Percentiles rank a stretch among this genome's conserved stretches.
Evolutionary conservation across 805 yeast genomes (phyloP).

Genomic region (Yarrowia phangngaensis): DNA sequence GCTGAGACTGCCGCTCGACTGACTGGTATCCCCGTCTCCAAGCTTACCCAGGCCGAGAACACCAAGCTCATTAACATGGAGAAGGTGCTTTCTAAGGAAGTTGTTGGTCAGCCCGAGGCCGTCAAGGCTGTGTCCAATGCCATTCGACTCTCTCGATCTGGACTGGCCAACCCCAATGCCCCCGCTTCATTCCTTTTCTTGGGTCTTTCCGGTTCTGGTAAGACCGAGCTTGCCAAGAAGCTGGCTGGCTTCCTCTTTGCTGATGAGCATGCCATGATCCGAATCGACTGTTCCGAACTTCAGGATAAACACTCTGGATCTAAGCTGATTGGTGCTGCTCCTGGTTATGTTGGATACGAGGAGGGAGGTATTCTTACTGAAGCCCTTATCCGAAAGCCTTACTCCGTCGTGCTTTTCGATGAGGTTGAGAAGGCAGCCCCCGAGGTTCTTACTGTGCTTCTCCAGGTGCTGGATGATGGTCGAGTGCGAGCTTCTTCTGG

Average conservation of each 20-base stretch:
- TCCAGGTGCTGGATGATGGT: conserved; percentile 95
- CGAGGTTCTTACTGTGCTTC: conserved; percentile 84
- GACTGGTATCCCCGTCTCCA: conserved; percentile 94
- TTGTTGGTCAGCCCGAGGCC: conserved; percentile 94
- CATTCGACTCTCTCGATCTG: conserved; percentile 87
- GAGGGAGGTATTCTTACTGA: conserved; percentile 97
- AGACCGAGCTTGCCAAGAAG: conserved; percentile 95
- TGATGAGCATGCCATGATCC: conserved; percentile 93
- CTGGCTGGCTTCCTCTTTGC: conserved; percentile 93
- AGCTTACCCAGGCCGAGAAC: conserved; percentile 89
- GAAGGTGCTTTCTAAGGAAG: conserved; percentile 69
- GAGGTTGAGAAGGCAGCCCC: conserved; percentile 99
- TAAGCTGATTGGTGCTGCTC: conserved; percentile 93
- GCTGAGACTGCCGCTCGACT: conserved; percentile 96
- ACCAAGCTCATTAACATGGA: conserved; percentile 93
- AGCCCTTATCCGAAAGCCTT: conserved; percentile 84
- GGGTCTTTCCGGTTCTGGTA: conserved; percentile 96
- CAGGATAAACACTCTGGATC: conserved; percentile 95
- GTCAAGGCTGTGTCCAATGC: conserved; percentile 96
- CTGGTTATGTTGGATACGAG: conserved; percentile 95
- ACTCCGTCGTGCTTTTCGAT: conserved; percentile 92
- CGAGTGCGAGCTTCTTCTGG: conserved; percentile 93
- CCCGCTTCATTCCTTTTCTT: conserved; percentile 94
- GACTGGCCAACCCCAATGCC: conserved; percentile 91
- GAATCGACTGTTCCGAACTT: conserved; percentile 96